Evolutionary conservation across 2,329 filamentous ascomycete species (phyloP).

Genomic region (Aspergillus sergii): DNA sequence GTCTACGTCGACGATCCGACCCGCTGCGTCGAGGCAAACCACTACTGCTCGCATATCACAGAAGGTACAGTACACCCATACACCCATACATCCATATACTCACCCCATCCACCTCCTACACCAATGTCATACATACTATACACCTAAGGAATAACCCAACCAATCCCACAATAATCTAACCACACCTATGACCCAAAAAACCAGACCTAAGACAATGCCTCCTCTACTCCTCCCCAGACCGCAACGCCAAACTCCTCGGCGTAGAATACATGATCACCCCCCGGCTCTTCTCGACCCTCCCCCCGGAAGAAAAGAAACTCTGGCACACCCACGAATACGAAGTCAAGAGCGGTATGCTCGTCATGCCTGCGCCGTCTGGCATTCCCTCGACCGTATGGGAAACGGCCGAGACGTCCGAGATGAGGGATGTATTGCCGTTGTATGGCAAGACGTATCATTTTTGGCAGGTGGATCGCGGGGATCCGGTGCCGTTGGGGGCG

Average conservation of each 20-base stretch:
- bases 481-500: constrained; percentile 62
- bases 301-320: constrained; percentile 67
- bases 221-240: constrained; percentile 72
- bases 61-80: constrained; percentile 46
- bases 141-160: too few relatives aligned
- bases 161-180: too few relatives aligned
- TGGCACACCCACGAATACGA: constrained; percentile 73
- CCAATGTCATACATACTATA: neutral
- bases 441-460: constrained; percentile 87
- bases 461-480: constrained; percentile 80
- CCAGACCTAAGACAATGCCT: constrained; percentile 78
- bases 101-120: neutral
- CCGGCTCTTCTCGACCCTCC: constrained; percentile 67
- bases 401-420: constrained; percentile 73
- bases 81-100: neutral
- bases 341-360: constrained; percentile 47
- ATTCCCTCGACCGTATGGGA: constrained; percentile 68
- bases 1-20: constrained; percentile 73
- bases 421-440: constrained; percentile 72
- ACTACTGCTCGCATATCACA: constrained; percentile 80
- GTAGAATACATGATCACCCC: constrained; percentile 86
- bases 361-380: constrained; percentile 41
- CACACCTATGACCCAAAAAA: too few relatives aligned
- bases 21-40: constrained; percentile 74
- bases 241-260: constrained; percentile 74